Conservation (phyloP, 2,329 filamentous ascomycete species). For the Coleophoma crateriformis region DNA sequence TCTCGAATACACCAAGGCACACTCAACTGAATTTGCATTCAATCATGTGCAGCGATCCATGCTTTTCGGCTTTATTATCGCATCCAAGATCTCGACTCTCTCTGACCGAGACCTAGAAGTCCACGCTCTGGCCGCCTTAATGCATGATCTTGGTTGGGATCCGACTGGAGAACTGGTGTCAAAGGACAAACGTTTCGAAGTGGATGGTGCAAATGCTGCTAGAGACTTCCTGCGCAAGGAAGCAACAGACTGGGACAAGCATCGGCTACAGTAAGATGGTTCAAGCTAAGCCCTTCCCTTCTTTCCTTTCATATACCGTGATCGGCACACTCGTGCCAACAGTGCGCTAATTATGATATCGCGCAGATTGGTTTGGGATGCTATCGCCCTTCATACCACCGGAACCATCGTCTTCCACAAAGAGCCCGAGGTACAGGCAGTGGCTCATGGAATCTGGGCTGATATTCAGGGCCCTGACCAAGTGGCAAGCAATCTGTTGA, state of each 20-base stretch:
- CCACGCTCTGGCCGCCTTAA: constrained; percentile 31
- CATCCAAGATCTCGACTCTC: constrained; percentile 21
- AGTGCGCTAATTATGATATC: too few relatives aligned
- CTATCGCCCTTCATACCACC: constrained; percentile 40
- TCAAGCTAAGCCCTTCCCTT: too few relatives aligned
- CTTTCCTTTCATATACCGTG: too few relatives aligned
- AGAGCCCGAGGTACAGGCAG: constrained; percentile 33
- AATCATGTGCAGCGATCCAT: constrained; percentile 31
- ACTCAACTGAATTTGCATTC: constrained; percentile 25
- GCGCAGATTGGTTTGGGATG: constrained; percentile 35
- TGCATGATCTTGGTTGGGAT: constrained; percentile 39
- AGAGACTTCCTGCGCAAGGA: constrained; percentile 29
- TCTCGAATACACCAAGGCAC: constrained; percentile 22
- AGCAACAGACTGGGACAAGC: constrained; percentile 28
- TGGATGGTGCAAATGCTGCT: constrained; percentile 40
- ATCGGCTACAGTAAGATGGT: constrained; percentile 27
- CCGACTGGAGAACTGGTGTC: constrained; percentile 28
- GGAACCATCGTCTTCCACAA: constrained; percentile 33
- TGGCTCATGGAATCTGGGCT: constrained; percentile 27
- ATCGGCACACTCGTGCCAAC: too few relatives aligned
- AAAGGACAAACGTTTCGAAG: constrained; percentile 40
- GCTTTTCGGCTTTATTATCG: constrained; percentile 29
- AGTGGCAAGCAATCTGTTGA: constrained; percentile 15
- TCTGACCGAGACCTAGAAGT: constrained; percentile 27
- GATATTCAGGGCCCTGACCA: constrained; percentile 31